A percentile compares a stretch with the other conserved stretches of the same genome.
These are phyloP conservation scores for Aspergillus latus DNA, from an alignment of 2,329 filamentous ascomycete genomes.

Conservation along the genomic window DNA sequence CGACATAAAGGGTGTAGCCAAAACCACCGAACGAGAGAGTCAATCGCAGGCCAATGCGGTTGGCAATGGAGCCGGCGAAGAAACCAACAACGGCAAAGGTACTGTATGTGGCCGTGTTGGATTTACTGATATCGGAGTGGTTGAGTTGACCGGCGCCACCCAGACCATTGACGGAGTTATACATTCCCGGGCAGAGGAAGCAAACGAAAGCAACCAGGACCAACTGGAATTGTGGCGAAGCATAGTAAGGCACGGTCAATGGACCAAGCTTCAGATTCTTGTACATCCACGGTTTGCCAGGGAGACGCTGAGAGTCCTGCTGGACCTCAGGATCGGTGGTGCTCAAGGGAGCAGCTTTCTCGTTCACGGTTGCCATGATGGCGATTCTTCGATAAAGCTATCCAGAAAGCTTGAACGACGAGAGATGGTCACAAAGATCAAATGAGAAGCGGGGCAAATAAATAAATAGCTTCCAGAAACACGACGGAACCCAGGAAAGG, in stretches of 20 bases:
- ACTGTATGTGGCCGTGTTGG: slow-evolving; percentile 70
- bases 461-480: slow-evolving; percentile 10
- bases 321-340: slow-evolving; percentile 26
- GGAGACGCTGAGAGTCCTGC: slow-evolving; percentile 19
- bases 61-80: slow-evolving; percentile 56
- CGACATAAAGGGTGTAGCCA: slow-evolving; percentile 51
- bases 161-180: slow-evolving; percentile 65
- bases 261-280: slow-evolving; percentile 57
- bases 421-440: neutral
- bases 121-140: slow-evolving; percentile 59
- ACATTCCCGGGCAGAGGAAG: slow-evolving; percentile 73
- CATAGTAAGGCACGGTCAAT: slow-evolving; percentile 64
- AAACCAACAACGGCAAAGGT: slow-evolving; percentile 67
- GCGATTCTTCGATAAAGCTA: slow-evolving; percentile 9
- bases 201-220: slow-evolving; percentile 69
- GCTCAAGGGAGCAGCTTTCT: slow-evolving; percentile 20
- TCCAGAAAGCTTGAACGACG: neutral
- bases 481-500: slow-evolving; percentile 3
- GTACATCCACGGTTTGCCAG: slow-evolving; percentile 64
- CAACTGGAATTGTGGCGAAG: slow-evolving; percentile 70
- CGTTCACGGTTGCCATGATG: slow-evolving; percentile 13
- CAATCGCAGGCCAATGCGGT: slow-evolving; percentile 45
- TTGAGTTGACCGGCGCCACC: slow-evolving; percentile 64
- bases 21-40: slow-evolving; percentile 49
- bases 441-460: slow-evolving; percentile 4